Evolutionary conservation across 495 filamentous ascomycete genomes (phyloP), one percentile per base, ranked within the genome.

Genomic region (Trichocladium antarcticum): DNA sequence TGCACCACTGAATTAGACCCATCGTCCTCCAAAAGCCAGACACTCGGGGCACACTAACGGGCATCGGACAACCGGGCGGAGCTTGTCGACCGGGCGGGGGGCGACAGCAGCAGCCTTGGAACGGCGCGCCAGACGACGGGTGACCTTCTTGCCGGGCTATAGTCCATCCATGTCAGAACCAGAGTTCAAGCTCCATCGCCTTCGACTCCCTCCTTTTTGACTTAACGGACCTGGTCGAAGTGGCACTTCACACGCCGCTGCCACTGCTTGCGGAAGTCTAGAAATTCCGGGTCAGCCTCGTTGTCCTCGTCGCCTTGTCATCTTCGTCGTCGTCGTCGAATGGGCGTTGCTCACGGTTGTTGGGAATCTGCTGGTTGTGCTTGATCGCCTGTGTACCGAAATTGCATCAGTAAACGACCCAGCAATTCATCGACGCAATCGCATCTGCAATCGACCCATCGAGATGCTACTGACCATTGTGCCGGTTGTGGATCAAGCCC

Each of bases 211-310:
- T 8, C n/a, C n/a, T 32, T 14, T 27, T 15, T 32, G 38, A 28
- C 38, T 21, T 42, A 19, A 61, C 67, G 57, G 89, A 97, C 90
- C 90, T 98, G 92, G 78, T 98, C 87, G 78, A 98, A 98, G 79
- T 97, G 93, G 69, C 81, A 80, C 74, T 89, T 85, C 61, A 98
- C 92, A 75, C 92, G 89, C 72, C 86, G 85, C 74, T 95, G 89
- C 92, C 92, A 98, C 77, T 98, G 87, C 88, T 98, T 98, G 79
- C 88, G 92, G 88, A 98, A 98, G 73, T 98, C 87, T 90, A 62
- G 55, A 50, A 47, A 53, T 42, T 42, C 37, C 38, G 28, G 39
- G 61, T 65, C 36, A 45, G 38, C 44, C 50, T 32, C 37, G 37
- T 57, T 37, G 40, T 50, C 40, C 40, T 49, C 34, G 37, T 56